Evolutionary conservation across 2,329 filamentous ascomycete genomes (phyloP).

Genomic region (Talaromyces islandicus): DNA sequence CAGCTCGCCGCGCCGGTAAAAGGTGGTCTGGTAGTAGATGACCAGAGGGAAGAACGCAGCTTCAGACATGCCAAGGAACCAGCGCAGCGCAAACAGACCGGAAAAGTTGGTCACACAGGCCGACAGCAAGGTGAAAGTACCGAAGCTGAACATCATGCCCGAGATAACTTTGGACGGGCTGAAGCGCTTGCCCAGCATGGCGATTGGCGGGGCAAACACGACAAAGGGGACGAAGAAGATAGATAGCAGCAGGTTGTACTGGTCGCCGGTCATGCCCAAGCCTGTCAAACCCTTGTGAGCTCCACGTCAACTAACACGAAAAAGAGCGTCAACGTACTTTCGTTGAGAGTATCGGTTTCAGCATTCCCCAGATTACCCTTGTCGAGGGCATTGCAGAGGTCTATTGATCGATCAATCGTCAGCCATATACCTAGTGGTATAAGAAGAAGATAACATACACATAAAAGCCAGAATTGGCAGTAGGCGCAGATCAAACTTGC

Average conservation of each 20-base stretch:
- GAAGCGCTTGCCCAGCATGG: conserved; percentile 63
- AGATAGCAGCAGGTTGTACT: conserved; percentile 64
- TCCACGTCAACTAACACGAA: background rate
- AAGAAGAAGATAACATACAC: conserved; percentile 33
- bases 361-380: conserved; percentile 52
- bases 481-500: conserved; percentile 47
- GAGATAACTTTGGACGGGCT: conserved; percentile 60
- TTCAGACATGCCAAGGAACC: conserved; percentile 65
- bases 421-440: background rate
- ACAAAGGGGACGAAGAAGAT: conserved; percentile 75
- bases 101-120: conserved; percentile 54
- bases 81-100: conserved; percentile 61
- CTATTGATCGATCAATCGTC: conserved; percentile 20
- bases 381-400: conserved; percentile 51
- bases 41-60: conserved; percentile 65
- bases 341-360: conserved; percentile 47
- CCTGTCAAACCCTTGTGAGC: conserved; percentile 21
- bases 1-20: conserved; percentile 66
- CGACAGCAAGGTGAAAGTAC: conserved; percentile 57
- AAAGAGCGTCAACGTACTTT: conserved; percentile 21
- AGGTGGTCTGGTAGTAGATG: conserved; percentile 58
- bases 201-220: conserved; percentile 59
- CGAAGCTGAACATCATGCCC: conserved; percentile 63
- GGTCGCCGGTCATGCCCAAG: conserved; percentile 53
- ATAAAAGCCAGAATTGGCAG: conserved; percentile 55